Base-by-base conservation (phyloP, 331 rosid genomes). In the Cucumis variabilis region DNA sequence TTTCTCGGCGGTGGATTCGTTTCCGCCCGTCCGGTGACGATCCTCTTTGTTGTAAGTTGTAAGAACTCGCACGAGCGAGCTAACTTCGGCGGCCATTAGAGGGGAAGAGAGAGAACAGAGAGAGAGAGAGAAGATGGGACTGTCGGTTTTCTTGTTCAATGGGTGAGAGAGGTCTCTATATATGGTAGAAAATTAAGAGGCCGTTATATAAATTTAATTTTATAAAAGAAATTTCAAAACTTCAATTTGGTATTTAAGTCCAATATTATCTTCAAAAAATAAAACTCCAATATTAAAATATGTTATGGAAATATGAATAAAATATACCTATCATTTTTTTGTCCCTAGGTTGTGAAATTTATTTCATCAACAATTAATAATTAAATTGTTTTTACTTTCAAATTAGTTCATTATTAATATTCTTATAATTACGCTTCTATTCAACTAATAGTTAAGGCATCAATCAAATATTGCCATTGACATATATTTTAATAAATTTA, bases 1-100 rank as follows among this genome's bases (percentile, higher is more conserved):
- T 90, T 94, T 94, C 83, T 95, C 96, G 33, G 89, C 83, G 23
- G 68, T 86, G 1, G 98, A 93, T 81, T 93, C 98, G 70, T 90
- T 92, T 28, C 92, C 94, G 27, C 89, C 90, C 87, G 94, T 83
- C 41, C 96, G 98, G 91, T 90, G 94, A 71, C 93, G 93, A 23
- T 97, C 98, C n/a, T 94, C 98, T 75, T 75, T 75, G 86, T 91
- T 93, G 92, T 91, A 92, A 6, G 93, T 91, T 12, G 90, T 91
- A 5, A 94, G 89, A 81, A 97, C 87, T 12, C 98, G 92, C 85
- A 96, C 88, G 28, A 96, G 91, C 88, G 99, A 88, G 67, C 94
- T 97, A 12, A 97, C 98, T 28, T 97, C 98, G 70, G 99, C 93
- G 83, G 94, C 99, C 99, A 97, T 97, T 75, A 84, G 88, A 86